Conservation (phyloP, 2,329 filamentous ascomycete genomes). For the Fusarium zealandicum region DNA sequence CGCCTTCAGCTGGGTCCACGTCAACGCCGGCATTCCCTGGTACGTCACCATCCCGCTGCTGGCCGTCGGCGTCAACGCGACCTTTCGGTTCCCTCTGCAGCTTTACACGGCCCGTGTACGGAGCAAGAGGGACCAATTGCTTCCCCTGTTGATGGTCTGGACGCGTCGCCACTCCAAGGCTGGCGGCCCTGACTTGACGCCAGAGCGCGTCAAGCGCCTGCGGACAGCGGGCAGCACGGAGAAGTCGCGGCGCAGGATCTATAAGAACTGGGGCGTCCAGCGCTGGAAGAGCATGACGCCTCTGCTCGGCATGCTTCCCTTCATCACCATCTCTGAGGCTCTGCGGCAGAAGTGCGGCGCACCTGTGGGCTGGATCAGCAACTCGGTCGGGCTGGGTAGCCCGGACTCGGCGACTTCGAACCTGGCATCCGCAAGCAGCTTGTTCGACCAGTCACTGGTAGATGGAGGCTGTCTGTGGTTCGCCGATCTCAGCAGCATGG, state of each 20-base stretch:
- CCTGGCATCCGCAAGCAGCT: slow-evolving; percentile 36
- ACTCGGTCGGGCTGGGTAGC: slow-evolving; percentile 42
- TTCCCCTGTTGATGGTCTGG: slow-evolving; percentile 46
- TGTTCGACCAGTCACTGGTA: slow-evolving; percentile 51
- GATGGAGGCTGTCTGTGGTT: slow-evolving; percentile 64
- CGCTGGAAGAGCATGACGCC: slow-evolving; percentile 54
- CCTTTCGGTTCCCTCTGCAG: slow-evolving; percentile 56
- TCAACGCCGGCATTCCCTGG: slow-evolving; percentile 57
- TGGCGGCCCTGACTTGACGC: slow-evolving; percentile 12
- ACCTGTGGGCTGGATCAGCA: slow-evolving; percentile 43
- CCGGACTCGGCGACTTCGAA: slow-evolving; percentile 32
- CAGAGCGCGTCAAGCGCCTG: slow-evolving; percentile 33
- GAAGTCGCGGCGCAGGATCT: slow-evolving; percentile 45
- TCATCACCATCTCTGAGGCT: slow-evolving; percentile 59
- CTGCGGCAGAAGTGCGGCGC: slow-evolving; percentile 55
- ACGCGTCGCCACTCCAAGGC: slow-evolving; percentile 35
- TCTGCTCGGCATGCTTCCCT: slow-evolving; percentile 55
- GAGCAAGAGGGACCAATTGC: slow-evolving; percentile 40
- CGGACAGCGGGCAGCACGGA: slow-evolving; percentile 39
- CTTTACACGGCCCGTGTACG: slow-evolving; percentile 50
- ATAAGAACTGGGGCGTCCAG: slow-evolving; percentile 53
- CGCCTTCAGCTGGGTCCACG: slow-evolving; percentile 54
- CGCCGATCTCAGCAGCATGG: slow-evolving; percentile 58
- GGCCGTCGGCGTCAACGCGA: slow-evolving; percentile 54
- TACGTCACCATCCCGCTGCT: slow-evolving; percentile 61